Percentiles rank a stretch among this genome's conserved stretches.
Evolutionary conservation across 257 asterid genomes (phyloP).

Genomic region (Henckelia pumila): DNA sequence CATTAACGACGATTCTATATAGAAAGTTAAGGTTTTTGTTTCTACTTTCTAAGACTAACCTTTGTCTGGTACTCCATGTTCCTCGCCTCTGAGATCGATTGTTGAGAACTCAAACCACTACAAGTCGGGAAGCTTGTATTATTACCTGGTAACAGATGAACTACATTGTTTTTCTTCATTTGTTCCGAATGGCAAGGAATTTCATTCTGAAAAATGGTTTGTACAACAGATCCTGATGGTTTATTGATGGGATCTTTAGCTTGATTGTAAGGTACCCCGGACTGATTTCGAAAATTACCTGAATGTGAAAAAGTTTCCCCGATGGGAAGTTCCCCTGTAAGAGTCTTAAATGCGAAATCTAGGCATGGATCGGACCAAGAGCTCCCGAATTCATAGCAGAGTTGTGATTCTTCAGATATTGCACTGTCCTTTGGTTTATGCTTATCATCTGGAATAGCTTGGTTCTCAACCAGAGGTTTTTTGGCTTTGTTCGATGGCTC

Average conservation of each 20-base stretch:
- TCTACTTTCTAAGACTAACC: conserved; percentile 32
- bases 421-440: conserved; percentile 13
- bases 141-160: conserved; percentile 25
- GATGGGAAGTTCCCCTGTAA: conserved; percentile 34
- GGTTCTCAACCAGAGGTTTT: conserved; percentile 12
- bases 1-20: not conserved
- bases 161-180: conserved; percentile 20
- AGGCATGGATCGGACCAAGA: conserved; percentile 43
- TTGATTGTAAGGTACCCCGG: not conserved
- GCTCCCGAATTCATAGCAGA: conserved; percentile 34
- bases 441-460: conserved; percentile 24
- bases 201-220: conserved; percentile 32
- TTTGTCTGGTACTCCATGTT: conserved; percentile 38
- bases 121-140: conserved; percentile 27
- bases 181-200: conserved; percentile 24
- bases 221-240: conserved; percentile 16
- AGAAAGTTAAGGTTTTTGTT: not conserved
- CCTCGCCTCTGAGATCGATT: conserved; percentile 29
- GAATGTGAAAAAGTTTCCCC: conserved; percentile 28
- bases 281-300: conserved; percentile 25
- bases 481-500: conserved; percentile 4
- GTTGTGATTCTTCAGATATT: conserved; percentile 21
- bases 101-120: conserved; percentile 32
- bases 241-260: conserved; percentile 9
- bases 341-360: conserved; percentile 44